These are phyloP conservation scores for Globisporangium okanoganense DNA, from an alignment of 352 stramenopile genomes.

Conservation along the genomic window DNA sequence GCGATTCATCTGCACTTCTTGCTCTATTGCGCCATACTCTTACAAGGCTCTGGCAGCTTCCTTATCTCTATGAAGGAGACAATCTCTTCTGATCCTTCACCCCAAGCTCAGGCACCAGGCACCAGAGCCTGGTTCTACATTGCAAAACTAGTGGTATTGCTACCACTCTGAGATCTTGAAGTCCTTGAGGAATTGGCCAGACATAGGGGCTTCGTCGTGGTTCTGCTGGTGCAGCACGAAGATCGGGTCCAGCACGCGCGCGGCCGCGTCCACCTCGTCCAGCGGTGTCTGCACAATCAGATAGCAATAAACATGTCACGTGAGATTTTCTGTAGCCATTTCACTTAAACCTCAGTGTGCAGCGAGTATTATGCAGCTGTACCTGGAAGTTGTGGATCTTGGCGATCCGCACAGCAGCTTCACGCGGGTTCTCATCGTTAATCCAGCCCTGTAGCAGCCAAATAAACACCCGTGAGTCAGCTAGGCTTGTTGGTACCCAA, in stretches of 20 bases:
- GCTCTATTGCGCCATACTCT: too few species aligned
- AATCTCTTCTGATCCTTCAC: too few species aligned
- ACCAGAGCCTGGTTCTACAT: too few species aligned
- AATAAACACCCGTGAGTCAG: neutral
- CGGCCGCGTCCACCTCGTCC: slow-evolving; percentile 94
- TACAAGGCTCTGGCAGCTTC: too few species aligned
- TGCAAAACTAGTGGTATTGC: too few species aligned
- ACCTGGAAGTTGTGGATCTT: slow-evolving; percentile 91
- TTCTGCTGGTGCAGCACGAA: slow-evolving; percentile 69
- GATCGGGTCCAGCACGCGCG: slow-evolving; percentile 92
- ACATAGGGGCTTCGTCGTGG: slow-evolving; percentile 35
- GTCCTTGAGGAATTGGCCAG: slow-evolving; percentile 76
- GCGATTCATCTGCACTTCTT: too few species aligned
- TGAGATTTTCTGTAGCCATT: neutral
- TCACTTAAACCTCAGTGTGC: too few species aligned
- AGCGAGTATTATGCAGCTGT: neutral
- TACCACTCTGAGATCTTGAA: slow-evolving; percentile 75
- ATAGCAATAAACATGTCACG: neutral
- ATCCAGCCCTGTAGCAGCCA: slow-evolving; percentile 84
- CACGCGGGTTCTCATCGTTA: slow-evolving; percentile 95
- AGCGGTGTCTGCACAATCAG: slow-evolving; percentile 83
- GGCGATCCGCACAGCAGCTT: slow-evolving; percentile 87
- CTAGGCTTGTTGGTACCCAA: neutral
- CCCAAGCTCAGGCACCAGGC: too few species aligned
- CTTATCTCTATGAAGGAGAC: too few species aligned